phyloP scores from a whole-genome alignment of 2,329 filamentous ascomycete species.

The Bisporella sp. region DNA sequence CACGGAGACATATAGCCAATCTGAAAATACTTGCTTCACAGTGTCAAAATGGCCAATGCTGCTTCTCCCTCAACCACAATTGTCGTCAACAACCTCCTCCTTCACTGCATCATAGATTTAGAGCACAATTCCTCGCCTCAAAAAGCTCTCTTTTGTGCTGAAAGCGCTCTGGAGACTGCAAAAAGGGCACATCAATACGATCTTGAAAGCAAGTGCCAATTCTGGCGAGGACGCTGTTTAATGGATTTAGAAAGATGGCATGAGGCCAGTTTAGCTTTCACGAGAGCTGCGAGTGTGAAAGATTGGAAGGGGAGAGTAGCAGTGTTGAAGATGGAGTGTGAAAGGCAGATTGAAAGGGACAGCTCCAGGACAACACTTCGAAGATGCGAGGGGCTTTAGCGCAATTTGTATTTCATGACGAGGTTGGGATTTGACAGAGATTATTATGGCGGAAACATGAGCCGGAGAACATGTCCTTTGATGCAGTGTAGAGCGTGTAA shows the following conservation, averaged over 20 bases:
- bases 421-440: neutral
- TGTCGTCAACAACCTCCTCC: too few species aligned
- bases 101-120: too few species aligned
- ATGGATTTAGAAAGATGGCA: constrained; percentile 9
- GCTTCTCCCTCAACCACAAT: too few species aligned
- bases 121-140: neutral
- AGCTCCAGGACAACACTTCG: neutral
- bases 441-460: neutral
- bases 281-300: constrained; percentile 12
- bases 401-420: neutral
- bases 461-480: neutral
- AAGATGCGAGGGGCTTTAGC: neutral
- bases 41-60: too few species aligned
- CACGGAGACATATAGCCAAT: too few species aligned
- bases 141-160: constrained; percentile 2
- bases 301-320: constrained; percentile 3
- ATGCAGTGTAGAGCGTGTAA: too few species aligned
- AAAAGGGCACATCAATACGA: constrained; percentile 1
- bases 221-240: constrained; percentile 11
- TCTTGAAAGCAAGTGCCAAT: constrained; percentile 10
- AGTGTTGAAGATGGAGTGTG: constrained; percentile 7
- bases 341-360: constrained; percentile 2
- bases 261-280: constrained; percentile 12
- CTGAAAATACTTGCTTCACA: too few species aligned
- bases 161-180: constrained; percentile 6